A percentile compares a stretch with the other conserved stretches of the same genome.
Conservation (phyloP, 768 basidiomycete genomes). For the Boletus huronensis region DNA sequence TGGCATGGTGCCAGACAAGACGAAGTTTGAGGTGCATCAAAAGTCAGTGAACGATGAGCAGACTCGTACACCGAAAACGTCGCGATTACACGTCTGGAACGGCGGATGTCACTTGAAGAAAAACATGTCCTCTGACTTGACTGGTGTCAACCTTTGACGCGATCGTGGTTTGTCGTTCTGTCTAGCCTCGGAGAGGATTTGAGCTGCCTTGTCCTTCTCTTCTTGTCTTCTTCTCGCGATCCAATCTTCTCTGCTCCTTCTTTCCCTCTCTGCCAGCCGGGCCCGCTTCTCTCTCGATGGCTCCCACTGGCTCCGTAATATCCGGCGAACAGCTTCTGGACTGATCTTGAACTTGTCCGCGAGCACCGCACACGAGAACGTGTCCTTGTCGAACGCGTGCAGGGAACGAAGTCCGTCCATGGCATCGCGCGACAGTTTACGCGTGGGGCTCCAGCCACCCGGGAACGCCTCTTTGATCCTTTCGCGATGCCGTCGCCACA, state of each 20-base stretch:
- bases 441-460: slow-evolving; percentile 72
- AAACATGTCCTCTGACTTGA: slow-evolving; percentile 35
- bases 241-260: slow-evolving; percentile 40
- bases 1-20: not conserved
- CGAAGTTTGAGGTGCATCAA: not conserved
- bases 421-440: slow-evolving; percentile 76
- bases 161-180: slow-evolving; percentile 12
- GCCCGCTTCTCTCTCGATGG: slow-evolving; percentile 53
- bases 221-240: slow-evolving; percentile 38
- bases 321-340: slow-evolving; percentile 76
- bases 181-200: slow-evolving; percentile 27
- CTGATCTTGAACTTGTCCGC: slow-evolving; percentile 75
- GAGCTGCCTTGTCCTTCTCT: slow-evolving; percentile 39
- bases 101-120: slow-evolving; percentile 37
- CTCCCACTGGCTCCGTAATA: slow-evolving; percentile 73
- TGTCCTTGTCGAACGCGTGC: slow-evolving; percentile 57
- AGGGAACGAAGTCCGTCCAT: slow-evolving; percentile 77
- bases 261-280: slow-evolving; percentile 49
- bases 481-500: slow-evolving; percentile 49
- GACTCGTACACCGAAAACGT: not conserved
- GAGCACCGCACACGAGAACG: slow-evolving; percentile 64
- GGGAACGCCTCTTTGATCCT: slow-evolving; percentile 55
- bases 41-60: not conserved
- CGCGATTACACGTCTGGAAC: slow-evolving; percentile 12
- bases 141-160: slow-evolving; percentile 18